Evolutionary conservation across 257 asterid species (phyloP).

Genomic region (Striga asiatica): DNA sequence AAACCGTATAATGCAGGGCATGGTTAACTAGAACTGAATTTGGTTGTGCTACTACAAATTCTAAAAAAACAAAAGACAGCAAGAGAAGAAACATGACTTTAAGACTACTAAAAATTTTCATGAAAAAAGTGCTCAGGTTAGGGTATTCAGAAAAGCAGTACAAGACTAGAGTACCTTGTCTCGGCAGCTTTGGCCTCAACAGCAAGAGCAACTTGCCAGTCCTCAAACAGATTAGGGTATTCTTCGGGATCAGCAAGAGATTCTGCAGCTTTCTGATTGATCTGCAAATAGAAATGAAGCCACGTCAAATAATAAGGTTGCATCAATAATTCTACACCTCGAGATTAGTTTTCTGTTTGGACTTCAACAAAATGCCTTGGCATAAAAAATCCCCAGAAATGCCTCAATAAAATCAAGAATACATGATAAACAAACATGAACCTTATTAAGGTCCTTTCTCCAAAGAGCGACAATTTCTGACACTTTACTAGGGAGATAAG

Average conservation of each 20-base stretch:
- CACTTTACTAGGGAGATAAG: slow-evolving; percentile 97
- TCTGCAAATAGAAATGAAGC: slow-evolving; percentile 32
- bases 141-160: background rate
- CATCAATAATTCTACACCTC: background rate
- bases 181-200: slow-evolving; percentile 76
- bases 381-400: background rate
- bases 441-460: slow-evolving; percentile 96
- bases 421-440: slow-evolving; percentile 10
- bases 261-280: slow-evolving; percentile 95
- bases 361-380: slow-evolving; percentile 10
- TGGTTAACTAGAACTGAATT: too few relatives aligned
- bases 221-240: slow-evolving; percentile 91
- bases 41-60: slow-evolving; percentile 9
- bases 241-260: slow-evolving; percentile 99
- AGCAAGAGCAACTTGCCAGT: slow-evolving; percentile 94
- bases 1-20: background rate
- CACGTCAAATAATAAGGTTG: slow-evolving; percentile 9
- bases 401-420: background rate
- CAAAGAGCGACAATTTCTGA: slow-evolving; percentile 87
- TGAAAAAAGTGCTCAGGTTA: too few relatives aligned
- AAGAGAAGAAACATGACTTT: too few relatives aligned
- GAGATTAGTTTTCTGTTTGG: slow-evolving; percentile 5
- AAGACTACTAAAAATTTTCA: too few relatives aligned
- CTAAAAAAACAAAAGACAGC: too few relatives aligned
- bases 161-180: slow-evolving; percentile 33